Percentiles rank a stretch among this genome's conserved stretches.
These are phyloP conservation scores for Astrothelium subdiscretum DNA, from an alignment of 495 filamentous ascomycete genomes.

Conservation along the genomic window DNA sequence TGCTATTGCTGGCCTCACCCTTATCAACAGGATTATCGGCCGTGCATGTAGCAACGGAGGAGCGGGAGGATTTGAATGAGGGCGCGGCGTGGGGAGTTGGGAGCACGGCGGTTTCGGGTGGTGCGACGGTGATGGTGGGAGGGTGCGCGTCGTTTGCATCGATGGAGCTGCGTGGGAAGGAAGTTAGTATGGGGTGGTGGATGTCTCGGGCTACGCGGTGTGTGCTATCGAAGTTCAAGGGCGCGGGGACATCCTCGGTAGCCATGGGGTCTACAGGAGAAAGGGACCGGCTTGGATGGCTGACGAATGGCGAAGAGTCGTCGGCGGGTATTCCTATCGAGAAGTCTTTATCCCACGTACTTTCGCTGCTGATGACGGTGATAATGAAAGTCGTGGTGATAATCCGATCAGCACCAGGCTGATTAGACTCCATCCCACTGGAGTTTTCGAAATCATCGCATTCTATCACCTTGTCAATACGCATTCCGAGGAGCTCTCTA, in stretches of 20 bases:
- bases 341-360: neutral
- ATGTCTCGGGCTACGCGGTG: no score
- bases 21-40: neutral
- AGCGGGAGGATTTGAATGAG: no score
- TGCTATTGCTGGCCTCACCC: neutral
- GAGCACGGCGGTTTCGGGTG: no score
- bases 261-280: no score
- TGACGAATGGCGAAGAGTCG: neutral
- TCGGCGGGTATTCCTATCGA: neutral
- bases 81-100: no score
- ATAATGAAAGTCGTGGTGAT: neutral
- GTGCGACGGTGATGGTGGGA: no score
- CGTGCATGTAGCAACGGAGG: neutral
- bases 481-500: neutral
- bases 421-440: neutral
- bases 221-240: neutral
- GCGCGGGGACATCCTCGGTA: neutral
- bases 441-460: neutral
- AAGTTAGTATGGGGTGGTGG: no score
- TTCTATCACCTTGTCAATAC: neutral
- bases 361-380: neutral
- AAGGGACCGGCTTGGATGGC: neutral
- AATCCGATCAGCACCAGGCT: neutral
- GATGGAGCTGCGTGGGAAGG: no score
- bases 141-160: no score